phyloP scores from a whole-genome alignment of 768 basidiomycete genomes.

The Kwoniella mangroviensis region DNA sequence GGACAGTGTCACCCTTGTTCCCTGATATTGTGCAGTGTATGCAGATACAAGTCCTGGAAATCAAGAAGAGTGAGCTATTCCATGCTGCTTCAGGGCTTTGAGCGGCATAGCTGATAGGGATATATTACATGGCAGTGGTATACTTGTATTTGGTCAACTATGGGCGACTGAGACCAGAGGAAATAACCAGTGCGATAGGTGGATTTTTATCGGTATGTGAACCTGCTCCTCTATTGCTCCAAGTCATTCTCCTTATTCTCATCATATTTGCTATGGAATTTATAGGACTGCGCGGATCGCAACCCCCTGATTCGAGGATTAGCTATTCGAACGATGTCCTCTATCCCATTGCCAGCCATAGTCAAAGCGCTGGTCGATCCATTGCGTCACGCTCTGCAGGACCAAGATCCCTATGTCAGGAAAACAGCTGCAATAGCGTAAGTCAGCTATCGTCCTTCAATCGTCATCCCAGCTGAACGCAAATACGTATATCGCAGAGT shows the following conservation, averaged over 20 bases:
- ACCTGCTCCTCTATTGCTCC: background rate
- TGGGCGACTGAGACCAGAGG: slow-evolving; percentile 88
- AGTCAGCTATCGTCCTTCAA: slow-evolving; percentile 19
- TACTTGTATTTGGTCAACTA: slow-evolving; percentile 98
- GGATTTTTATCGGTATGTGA: slow-evolving; percentile 79
- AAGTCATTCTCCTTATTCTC: slow-evolving; percentile 4
- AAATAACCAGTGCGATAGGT: slow-evolving; percentile 86
- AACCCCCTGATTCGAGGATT: slow-evolving; percentile 96
- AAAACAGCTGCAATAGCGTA: slow-evolving; percentile 88
- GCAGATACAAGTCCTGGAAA: slow-evolving; percentile 91
- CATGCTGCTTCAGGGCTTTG: no score
- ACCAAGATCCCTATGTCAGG: slow-evolving; percentile 94
- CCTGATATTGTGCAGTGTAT: slow-evolving; percentile 94
- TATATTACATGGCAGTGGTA: no score
- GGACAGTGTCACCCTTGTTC: slow-evolving; percentile 87
- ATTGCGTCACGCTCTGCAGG: slow-evolving; percentile 86
- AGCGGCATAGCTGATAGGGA: no score
- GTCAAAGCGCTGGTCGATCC: slow-evolving; percentile 85
- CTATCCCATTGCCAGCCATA: slow-evolving; percentile 86
- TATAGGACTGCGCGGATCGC: slow-evolving; percentile 89
- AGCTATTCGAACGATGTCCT: slow-evolving; percentile 98
- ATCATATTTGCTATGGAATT: background rate
- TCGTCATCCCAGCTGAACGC: slow-evolving; percentile 12
- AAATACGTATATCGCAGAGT: slow-evolving; percentile 64
- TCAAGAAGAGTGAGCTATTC: slow-evolving; percentile 87